A percentile compares a stretch with the other conserved stretches of the same genome.
Conservation (phyloP, 2,329 filamentous ascomycete species). For the Botrytis tulipae region DNA sequence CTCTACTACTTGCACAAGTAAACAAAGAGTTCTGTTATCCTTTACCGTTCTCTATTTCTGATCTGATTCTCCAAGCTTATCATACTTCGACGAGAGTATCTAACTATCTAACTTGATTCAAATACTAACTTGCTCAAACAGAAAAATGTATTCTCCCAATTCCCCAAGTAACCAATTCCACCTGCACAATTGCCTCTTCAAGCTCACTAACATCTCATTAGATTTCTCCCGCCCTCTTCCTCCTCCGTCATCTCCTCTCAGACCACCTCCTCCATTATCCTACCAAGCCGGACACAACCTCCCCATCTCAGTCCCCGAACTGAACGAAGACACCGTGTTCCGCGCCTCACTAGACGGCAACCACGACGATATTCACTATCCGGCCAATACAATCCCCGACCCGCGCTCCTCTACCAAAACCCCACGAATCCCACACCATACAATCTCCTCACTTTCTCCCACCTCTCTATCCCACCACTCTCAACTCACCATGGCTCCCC, state of each 20-base stretch:
- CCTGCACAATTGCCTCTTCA: too few relatives aligned
- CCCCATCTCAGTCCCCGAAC: not conserved
- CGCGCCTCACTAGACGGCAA: not conserved
- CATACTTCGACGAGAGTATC: not conserved
- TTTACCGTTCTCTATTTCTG: not conserved
- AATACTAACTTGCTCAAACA: not conserved
- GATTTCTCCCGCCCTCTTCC: not conserved
- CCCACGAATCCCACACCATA: not conserved
- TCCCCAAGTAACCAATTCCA: not conserved
- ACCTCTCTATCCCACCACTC: not conserved
- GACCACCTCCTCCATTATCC: not conserved
- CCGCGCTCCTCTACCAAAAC: not conserved
- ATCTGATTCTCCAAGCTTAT: fast-evolving
- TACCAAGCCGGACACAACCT: not conserved
- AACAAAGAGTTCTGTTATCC: not conserved
- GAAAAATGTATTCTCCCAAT: not conserved
- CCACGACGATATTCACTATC: not conserved
- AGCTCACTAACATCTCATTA: not conserved
- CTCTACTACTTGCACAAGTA: not conserved
- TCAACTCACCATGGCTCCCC: not conserved
- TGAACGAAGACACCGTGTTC: too few relatives aligned
- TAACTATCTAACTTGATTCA: not conserved
- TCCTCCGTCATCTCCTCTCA: not conserved
- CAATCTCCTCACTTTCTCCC: too few relatives aligned
- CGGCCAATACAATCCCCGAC: not conserved